Base-by-base conservation (phyloP, 805 yeast species). In the Jamesozyma piceae region DNA sequence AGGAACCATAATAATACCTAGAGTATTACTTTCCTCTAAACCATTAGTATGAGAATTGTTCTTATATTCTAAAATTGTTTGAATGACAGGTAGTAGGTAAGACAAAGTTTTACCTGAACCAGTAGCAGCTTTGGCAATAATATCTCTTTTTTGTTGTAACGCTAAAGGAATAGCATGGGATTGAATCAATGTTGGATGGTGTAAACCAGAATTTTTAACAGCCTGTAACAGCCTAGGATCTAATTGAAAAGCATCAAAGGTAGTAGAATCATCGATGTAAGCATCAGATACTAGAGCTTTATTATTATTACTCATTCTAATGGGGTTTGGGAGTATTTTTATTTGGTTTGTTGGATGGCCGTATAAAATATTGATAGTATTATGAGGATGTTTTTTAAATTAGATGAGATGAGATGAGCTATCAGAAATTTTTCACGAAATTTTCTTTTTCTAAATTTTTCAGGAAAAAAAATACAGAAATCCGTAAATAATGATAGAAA, bases 21-120 rank as follows among this genome's bases (percentile, higher is more conserved):
- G 71, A 5, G 65, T 62, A n/a, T 57, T 54, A 31, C 48, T 49
- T 14, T 59, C 60, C 19, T 47, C 38, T 22, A 46, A 29, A 29
- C 49, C 46, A 35, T 37, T 42, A 5, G 31, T 22, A 13, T 56
- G 54, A 6, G 53, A 58, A 32, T 52, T 60, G 45, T 52, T 60
- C 45, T 52, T 65, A 36, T 66, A 67, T 19, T 69, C 66, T 45
- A 90, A 67, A 33, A 92, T 74, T 33, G 78, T 73, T 61, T 92
- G 95, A 33, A 92, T 62, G 15, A 92, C 80, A 5, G 98, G 98
- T 38, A 90, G 74, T 49, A 82, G 65, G 59, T 90, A 90, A 1
- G 97, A 95, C 10, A 86, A 84, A 0, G 97, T 90, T 63, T 90
- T 90, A 50, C 97, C 97, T 8, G 95, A 83, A 3, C 98, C 98